These are phyloP conservation scores for Candida fluviatilis DNA, from an alignment of 805 yeast genomes.

Conservation along the genomic window DNA sequence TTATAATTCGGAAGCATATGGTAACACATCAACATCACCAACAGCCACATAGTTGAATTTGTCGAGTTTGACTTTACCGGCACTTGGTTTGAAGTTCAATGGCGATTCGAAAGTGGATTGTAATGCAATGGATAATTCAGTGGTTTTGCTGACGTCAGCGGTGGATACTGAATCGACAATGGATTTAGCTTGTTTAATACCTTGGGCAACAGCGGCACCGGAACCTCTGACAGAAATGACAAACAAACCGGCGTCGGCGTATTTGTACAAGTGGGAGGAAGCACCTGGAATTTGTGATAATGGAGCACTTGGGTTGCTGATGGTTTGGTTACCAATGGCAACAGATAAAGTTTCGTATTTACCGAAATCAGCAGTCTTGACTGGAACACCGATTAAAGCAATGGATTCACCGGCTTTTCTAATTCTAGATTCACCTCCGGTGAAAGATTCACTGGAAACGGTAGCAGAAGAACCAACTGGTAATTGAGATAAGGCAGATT, in stretches of 20 bases:
- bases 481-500: constrained; percentile 60
- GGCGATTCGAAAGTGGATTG: constrained; percentile 34
- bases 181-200: constrained; percentile 58
- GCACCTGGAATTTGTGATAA: constrained; percentile 47
- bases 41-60: constrained; percentile 83
- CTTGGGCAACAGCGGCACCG: constrained; percentile 54
- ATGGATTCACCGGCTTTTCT: constrained; percentile 62
- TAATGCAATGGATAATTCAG: constrained; percentile 40
- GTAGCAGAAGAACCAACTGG: constrained; percentile 56
- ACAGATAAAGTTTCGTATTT: constrained; percentile 68
- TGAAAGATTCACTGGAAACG: constrained; percentile 39
- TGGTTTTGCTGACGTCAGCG: constrained; percentile 46
- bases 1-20: constrained; percentile 85
- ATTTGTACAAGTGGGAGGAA: constrained; percentile 53
- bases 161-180: constrained; percentile 26
- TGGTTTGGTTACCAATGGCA: constrained; percentile 54
- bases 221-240: constrained; percentile 62
- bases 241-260: constrained; percentile 79
- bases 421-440: constrained; percentile 67
- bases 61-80: constrained; percentile 42
- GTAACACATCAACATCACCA: constrained; percentile 83
- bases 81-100: constrained; percentile 25
- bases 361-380: constrained; percentile 58
- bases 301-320: constrained; percentile 48
- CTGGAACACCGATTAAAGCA: constrained; percentile 81